Base-by-base conservation (phyloP, 805 yeast species). In the Sugiyamaella valdiviana region DNA sequence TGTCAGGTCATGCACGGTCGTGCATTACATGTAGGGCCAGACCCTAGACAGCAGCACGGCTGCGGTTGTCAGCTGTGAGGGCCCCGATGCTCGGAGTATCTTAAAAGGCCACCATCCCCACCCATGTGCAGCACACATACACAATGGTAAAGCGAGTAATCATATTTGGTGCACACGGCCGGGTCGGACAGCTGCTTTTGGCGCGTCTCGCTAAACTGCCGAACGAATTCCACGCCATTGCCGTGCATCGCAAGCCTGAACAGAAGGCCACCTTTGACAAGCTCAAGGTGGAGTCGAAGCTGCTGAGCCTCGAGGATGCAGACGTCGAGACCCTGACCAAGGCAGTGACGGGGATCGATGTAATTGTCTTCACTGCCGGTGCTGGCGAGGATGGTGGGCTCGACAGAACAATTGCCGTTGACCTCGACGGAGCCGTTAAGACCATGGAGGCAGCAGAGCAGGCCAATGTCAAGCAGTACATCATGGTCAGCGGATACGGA, bases 91-190 rank as follows among this genome's bases (percentile, higher is more conserved):
- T n/a, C n/a, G n/a, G n/a, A n/a, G n/a, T n/a, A n/a, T n/a, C n/a
- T n/a, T n/a, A n/a, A n/a, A n/a, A n/a, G n/a, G n/a, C n/a, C n/a
- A n/a, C n/a, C n/a, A n/a, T n/a, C n/a, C n/a, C n/a, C n/a, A n/a
- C n/a, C n/a, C n/a, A n/a, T n/a, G n/a, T n/a, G n/a, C n/a, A n/a
- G n/a, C n/a, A n/a, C n/a, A n/a, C n/a, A n/a, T n/a, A n/a, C n/a
- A n/a, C 32, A 26, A 26, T 26, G 32, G 32, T n/a, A 26, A 26
- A 26, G 32, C 9, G 32, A 59, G 67, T 75, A 5, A 75, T 74
- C 37, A 63, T 80, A 16, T 63, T 80, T 47, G 86, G 86, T 36
- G 82, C 83, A 17, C 78, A 78, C 59, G 85, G 85, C 35, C 73
- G 73, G 50, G 72, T 80, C n/a, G 86, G 80, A 36, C 71, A 75